Percentiles rank a stretch among this genome's conserved stretches.
Conservation (phyloP, 371 early-diverging fungal species). For the Zychaea mexicana region DNA sequence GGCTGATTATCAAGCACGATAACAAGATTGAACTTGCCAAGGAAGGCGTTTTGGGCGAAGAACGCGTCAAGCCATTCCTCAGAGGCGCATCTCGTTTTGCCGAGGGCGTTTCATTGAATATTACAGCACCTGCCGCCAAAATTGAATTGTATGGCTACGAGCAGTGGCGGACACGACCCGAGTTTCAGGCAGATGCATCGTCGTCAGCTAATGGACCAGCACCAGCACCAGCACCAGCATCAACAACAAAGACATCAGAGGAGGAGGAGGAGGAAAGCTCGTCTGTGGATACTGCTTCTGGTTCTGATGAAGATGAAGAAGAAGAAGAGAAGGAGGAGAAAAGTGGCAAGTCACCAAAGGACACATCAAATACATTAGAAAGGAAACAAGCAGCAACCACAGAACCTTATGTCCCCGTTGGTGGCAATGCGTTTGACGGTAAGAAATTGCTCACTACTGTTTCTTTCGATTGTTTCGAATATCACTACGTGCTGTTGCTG, state of each 20-base stretch:
- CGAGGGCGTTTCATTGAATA: constrained; percentile 23
- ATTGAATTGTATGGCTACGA: constrained; percentile 35
- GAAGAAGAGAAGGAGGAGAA: not conserved
- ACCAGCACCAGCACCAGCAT: too few relatives aligned
- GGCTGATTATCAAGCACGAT: constrained; percentile 46
- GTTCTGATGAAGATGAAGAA: not conserved
- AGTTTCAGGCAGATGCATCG: constrained; percentile 1
- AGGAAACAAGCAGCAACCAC: not conserved
- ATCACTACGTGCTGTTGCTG: too few relatives aligned
- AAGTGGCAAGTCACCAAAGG: not conserved
- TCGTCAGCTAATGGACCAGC: too few relatives aligned
- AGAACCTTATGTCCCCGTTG: not conserved
- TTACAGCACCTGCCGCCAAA: constrained; percentile 35
- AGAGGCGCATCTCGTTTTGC: not conserved
- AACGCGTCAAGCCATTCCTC: constrained; percentile 24
- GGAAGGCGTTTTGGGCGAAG: constrained; percentile 29
- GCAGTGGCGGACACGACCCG: constrained; percentile 20
- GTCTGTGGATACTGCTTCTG: not conserved
- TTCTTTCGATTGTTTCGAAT: not conserved
- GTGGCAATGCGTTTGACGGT: not conserved
- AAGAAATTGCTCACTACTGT: not conserved
- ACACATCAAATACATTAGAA: not conserved
- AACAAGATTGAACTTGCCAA: constrained; percentile 27
- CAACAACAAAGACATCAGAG: not conserved
- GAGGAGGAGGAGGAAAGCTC: not conserved